A percentile compares a stretch with the other conserved stretches of the same genome.
Conservation (phyloP, 768 basidiomycete genomes). For the Artomyces pyxidatus region DNA sequence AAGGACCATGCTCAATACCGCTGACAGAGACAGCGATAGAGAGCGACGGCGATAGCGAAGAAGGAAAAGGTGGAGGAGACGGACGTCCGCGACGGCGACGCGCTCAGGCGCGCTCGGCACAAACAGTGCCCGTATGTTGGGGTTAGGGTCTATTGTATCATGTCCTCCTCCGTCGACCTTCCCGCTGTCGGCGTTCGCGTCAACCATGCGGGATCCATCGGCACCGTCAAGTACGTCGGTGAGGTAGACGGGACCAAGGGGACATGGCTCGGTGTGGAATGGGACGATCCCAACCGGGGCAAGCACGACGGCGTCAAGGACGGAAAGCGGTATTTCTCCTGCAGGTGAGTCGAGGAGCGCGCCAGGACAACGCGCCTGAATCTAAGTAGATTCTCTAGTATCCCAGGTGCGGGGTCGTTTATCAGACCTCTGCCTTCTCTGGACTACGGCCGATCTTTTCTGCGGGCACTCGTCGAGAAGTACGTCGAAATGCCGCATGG, state of each 20-base stretch:
- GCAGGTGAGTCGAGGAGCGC: constrained; percentile 44
- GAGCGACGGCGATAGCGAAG: too few species aligned
- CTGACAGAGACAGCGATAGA: too few species aligned
- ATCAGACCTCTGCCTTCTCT: constrained; percentile 60
- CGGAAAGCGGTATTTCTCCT: constrained; percentile 69
- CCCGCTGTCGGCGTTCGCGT: constrained; percentile 47
- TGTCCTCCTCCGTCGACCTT: constrained; percentile 1
- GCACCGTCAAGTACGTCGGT: constrained; percentile 67
- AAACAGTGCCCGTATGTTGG: too few species aligned
- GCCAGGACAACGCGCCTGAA: constrained; percentile 1
- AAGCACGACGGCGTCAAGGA: constrained; percentile 84
- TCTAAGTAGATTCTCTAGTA: constrained; percentile 29
- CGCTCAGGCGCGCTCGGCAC: background rate
- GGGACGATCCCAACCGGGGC: constrained; percentile 81
- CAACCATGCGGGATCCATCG: constrained; percentile 41
- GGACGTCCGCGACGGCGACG: background rate
- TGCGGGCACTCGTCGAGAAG: constrained; percentile 64
- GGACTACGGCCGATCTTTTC: constrained; percentile 60
- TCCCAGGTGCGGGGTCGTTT: constrained; percentile 66
- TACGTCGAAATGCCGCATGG: constrained; percentile 65
- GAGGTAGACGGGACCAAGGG: constrained; percentile 54
- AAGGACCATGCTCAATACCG: constrained; percentile 8
- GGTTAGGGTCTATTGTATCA: constrained; percentile 1
- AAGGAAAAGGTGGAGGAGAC: too few species aligned
- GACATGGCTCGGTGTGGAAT: constrained; percentile 93